Conservation (phyloP, 768 basidiomycete genomes). For the Agrocybe chaxingu region DNA sequence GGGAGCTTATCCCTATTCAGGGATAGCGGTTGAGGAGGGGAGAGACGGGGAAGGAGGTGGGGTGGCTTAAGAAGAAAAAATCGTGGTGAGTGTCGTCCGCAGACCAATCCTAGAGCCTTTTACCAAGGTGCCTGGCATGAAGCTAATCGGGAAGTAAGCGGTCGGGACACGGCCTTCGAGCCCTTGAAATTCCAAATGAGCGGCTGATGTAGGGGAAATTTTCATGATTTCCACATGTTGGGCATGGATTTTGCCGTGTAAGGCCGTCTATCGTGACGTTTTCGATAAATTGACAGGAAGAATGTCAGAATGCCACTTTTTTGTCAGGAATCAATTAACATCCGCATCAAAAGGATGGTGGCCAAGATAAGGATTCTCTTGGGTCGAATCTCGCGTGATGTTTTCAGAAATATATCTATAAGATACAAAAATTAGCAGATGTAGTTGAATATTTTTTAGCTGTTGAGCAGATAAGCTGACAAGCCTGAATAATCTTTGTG, state of each 20-base stretch:
- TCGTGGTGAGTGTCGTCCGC: not conserved
- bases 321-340: no score
- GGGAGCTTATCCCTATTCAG: constrained; percentile 2
- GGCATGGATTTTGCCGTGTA: not conserved
- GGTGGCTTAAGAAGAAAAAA: constrained; percentile 1
- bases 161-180: not conserved
- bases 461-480: no score
- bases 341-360: no score
- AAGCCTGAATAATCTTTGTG: no score
- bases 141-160: constrained; percentile 17
- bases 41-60: not conserved
- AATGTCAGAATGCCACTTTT: no score
- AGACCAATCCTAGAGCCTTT: constrained; percentile 4
- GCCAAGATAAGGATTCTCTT: no score
- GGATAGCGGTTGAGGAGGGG: constrained; percentile 2
- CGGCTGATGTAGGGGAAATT: not conserved
- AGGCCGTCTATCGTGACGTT: no score
- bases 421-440: no score
- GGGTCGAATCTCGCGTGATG: no score
- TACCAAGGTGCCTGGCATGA: constrained; percentile 6
- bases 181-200: not conserved
- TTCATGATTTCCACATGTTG: not conserved
- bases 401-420: no score
- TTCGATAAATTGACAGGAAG: no score
- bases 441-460: no score